A percentile compares a stretch with the other conserved stretches of the same genome.
These are phyloP conservation scores for Tylopilus subfusipes DNA, from an alignment of 768 basidiomycete genomes.

Conservation along the genomic window DNA sequence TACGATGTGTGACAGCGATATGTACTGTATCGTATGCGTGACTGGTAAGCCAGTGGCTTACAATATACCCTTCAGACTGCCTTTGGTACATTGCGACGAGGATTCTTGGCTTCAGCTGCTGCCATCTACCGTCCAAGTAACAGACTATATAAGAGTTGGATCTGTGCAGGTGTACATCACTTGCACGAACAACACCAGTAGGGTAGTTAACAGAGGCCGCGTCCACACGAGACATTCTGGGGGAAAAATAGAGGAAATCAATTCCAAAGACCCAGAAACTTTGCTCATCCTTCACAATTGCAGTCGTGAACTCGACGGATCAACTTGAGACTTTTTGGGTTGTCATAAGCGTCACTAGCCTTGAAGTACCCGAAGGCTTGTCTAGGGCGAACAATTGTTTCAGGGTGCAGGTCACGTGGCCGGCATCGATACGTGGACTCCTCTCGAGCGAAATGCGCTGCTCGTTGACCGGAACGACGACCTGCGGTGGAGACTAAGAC, in stretches of 20 bases:
- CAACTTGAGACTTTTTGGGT: too few relatives aligned
- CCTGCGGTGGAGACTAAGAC: neutral
- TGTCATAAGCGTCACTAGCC: neutral
- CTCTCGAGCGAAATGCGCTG: neutral
- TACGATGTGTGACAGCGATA: too few relatives aligned
- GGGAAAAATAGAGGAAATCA: too few relatives aligned
- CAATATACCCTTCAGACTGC: slow-evolving; percentile 25
- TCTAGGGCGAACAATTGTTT: neutral
- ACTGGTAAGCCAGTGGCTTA: too few relatives aligned
- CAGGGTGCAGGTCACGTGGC: slow-evolving; percentile 12
- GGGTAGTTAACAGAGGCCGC: too few relatives aligned
- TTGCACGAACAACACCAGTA: too few relatives aligned
- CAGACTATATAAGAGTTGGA: neutral
- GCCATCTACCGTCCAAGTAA: slow-evolving; percentile 25
- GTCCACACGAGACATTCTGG: too few relatives aligned
- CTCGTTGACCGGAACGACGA: slow-evolving; percentile 9
- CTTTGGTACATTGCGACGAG: slow-evolving; percentile 35
- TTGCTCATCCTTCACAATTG: too few relatives aligned
- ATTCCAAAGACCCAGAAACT: too few relatives aligned
- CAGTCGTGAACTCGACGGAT: neutral
- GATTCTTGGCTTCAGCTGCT: slow-evolving; percentile 46
- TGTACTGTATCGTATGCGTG: too few relatives aligned
- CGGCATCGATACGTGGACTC: neutral
- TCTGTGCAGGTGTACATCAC: too few relatives aligned
- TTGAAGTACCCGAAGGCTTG: too few relatives aligned